Evolutionary conservation across 2,329 filamentous ascomycete genomes (phyloP).

Genomic region (Chaetomium olivaceum): DNA sequence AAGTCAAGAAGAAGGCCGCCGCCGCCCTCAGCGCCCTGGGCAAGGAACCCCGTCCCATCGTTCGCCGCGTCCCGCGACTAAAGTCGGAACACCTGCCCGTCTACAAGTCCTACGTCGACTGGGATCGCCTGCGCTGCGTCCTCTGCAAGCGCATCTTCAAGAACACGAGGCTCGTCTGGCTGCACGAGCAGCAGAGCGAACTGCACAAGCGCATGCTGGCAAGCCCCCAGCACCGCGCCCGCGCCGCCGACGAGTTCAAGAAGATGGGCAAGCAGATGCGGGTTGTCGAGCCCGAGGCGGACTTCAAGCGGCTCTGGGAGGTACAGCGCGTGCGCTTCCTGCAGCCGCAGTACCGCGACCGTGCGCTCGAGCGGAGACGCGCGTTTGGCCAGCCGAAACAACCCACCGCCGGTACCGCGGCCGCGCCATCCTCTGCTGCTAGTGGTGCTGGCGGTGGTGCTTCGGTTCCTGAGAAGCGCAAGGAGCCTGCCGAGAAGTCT

Average conservation of each 20-base stretch:
- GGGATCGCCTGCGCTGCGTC: constrained; percentile 45
- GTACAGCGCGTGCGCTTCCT: constrained; percentile 29
- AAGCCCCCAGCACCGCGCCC: constrained; percentile 33
- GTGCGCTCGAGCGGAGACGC: constrained; percentile 66
- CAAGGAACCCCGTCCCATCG: constrained; percentile 32
- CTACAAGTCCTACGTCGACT: constrained; percentile 58
- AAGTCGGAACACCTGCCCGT: constrained; percentile 40
- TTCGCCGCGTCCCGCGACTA: constrained; percentile 34
- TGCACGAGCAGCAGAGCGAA: constrained; percentile 48
- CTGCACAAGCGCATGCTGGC: constrained; percentile 41
- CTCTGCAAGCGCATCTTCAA: constrained; percentile 47
- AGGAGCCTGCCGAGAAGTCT: constrained; percentile 40
- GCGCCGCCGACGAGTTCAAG: constrained; percentile 37
- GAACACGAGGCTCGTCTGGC: constrained; percentile 42
- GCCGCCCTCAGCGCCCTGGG: constrained; percentile 31
- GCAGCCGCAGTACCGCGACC: constrained; percentile 58
- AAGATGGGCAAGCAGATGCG: constrained; percentile 38
- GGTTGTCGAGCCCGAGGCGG: constrained; percentile 27
- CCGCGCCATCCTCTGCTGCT: constrained; percentile 23
- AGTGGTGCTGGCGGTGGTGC: constrained; percentile 30
- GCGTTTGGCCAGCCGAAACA: constrained; percentile 63
- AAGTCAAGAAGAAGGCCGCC: constrained; percentile 31
- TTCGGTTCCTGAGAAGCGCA: constrained; percentile 34
- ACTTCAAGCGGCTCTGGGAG: constrained; percentile 23
- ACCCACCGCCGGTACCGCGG: constrained; percentile 41